phyloP scores from a whole-genome alignment of 1,139 yeast genomes.

The Pichia sp. region DNA sequence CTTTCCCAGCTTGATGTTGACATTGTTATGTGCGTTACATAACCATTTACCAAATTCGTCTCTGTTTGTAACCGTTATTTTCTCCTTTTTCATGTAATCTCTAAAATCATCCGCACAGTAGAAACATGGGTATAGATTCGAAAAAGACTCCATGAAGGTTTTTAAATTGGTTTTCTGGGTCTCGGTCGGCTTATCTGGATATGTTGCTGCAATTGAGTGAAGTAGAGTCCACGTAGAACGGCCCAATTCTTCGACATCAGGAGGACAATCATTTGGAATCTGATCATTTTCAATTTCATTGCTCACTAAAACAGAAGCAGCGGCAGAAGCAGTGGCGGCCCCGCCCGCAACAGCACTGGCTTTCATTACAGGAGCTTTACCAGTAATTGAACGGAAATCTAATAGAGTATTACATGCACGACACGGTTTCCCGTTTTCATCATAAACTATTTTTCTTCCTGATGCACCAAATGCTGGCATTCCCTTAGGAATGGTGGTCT shows the following conservation, averaged over 20 bases:
- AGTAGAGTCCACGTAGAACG: slow-evolving; percentile 87
- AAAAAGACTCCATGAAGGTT: slow-evolving; percentile 61
- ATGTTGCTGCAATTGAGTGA: slow-evolving; percentile 85
- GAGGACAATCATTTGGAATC: slow-evolving; percentile 55
- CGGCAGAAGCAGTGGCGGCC: slow-evolving; percentile 9
- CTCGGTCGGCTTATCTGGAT: slow-evolving; percentile 60
- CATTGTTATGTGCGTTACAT: slow-evolving; percentile 91
- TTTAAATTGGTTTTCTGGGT: slow-evolving; percentile 64
- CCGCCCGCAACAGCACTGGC: slow-evolving; percentile 11
- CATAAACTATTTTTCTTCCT: slow-evolving; percentile 70
- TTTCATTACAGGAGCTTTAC: slow-evolving; percentile 16
- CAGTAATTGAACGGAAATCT: slow-evolving; percentile 63
- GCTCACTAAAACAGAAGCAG: slow-evolving; percentile 1
- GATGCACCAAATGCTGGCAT: slow-evolving; percentile 42
- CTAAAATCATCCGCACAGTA: slow-evolving; percentile 85
- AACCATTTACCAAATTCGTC: slow-evolving; percentile 87
- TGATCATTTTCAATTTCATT: slow-evolving; percentile 1
- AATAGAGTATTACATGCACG: slow-evolving; percentile 73
- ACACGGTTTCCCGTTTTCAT: slow-evolving; percentile 91
- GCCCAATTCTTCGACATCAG: slow-evolving; percentile 80
- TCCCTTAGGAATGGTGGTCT: slow-evolving; percentile 9
- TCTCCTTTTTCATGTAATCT: slow-evolving; percentile 47
- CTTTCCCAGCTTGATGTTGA: slow-evolving; percentile 77
- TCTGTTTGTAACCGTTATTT: slow-evolving; percentile 61
- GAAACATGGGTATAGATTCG: slow-evolving; percentile 89